Conservation (phyloP, 805 yeast genomes). For the Jamesozyma rosinii region DNA sequence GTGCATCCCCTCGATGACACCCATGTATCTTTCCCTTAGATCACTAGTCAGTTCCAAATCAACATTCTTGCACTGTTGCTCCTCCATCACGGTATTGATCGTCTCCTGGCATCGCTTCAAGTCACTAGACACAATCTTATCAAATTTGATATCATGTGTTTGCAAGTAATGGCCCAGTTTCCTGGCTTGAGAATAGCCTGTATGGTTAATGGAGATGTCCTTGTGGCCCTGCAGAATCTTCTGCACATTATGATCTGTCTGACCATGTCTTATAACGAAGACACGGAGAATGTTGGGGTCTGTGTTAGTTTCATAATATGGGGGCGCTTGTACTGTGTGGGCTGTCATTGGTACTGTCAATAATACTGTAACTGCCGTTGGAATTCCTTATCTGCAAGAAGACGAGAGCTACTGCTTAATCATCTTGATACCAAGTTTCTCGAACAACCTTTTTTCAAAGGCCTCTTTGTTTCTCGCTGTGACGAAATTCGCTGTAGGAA, state of each 20-base stretch:
- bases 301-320: slow-evolving; percentile 24
- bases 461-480: too few relatives aligned
- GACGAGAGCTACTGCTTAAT: too few relatives aligned
- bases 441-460: too few relatives aligned
- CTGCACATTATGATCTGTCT: slow-evolving; percentile 60
- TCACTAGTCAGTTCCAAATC: slow-evolving; percentile 25
- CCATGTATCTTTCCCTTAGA: slow-evolving; percentile 71
- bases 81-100: slow-evolving; percentile 33
- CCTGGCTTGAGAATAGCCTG: slow-evolving; percentile 54
- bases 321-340: too few relatives aligned
- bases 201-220: slow-evolving; percentile 53
- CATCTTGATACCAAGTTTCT: too few relatives aligned
- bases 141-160: slow-evolving; percentile 31
- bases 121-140: slow-evolving; percentile 35
- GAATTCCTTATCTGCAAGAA: too few relatives aligned
- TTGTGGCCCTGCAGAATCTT: slow-evolving; percentile 73
- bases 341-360: too few relatives aligned
- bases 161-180: slow-evolving; percentile 37
- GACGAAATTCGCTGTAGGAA: too few relatives aligned
- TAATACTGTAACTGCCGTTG: too few relatives aligned
- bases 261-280: slow-evolving; percentile 74
- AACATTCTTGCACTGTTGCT: neutral
- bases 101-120: slow-evolving; percentile 54
- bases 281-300: slow-evolving; percentile 37
- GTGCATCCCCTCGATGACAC: slow-evolving; percentile 67